Percentiles rank a stretch among this genome's conserved stretches.
These are phyloP conservation scores for Teunomyces cretensis DNA, from an alignment of 805 yeast species.

Conservation along the genomic window DNA sequence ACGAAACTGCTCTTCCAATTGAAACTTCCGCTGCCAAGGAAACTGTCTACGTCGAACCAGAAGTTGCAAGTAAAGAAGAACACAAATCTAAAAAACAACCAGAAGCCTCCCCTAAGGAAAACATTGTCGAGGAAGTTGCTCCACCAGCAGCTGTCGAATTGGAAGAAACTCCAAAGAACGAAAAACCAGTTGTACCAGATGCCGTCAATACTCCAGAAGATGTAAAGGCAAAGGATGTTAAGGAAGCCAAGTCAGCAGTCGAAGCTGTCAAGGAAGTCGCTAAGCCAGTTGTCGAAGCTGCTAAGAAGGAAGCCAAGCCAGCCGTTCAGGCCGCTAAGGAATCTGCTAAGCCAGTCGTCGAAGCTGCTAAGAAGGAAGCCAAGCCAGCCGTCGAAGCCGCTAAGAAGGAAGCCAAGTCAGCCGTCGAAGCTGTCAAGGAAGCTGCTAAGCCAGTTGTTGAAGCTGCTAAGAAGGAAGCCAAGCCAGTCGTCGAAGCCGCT, in stretches of 20 bases:
- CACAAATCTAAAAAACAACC: constrained; percentile 1
- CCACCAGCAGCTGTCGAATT: constrained; percentile 14
- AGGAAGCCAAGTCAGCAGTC: constrained; percentile 3
- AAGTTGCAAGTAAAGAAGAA: constrained; percentile 7
- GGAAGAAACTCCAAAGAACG: constrained; percentile 11
- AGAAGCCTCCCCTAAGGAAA: neutral
- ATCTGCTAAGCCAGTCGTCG: constrained; percentile 7
- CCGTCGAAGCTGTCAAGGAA: constrained; percentile 7
- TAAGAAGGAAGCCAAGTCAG: constrained; percentile 9
- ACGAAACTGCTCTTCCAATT: constrained; percentile 14
- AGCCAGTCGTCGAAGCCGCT: too few species aligned
- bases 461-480: neutral
- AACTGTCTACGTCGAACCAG: constrained; percentile 15
- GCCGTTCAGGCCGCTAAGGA: constrained; percentile 8
- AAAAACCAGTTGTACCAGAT: constrained; percentile 4
- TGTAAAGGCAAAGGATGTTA: constrained; percentile 12
- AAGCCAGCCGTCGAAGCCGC: constrained; percentile 7
- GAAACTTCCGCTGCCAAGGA: constrained; percentile 25
- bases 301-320: constrained; percentile 6
- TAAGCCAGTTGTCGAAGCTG: constrained; percentile 1
- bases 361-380: neutral
- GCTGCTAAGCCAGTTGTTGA: constrained; percentile 9
- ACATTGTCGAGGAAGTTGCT: constrained; percentile 5
- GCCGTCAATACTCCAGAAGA: neutral
- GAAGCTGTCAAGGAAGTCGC: constrained; percentile 6